Conservation (phyloP, 345 rosid species). For the Eucalyptus lansdowneana region DNA sequence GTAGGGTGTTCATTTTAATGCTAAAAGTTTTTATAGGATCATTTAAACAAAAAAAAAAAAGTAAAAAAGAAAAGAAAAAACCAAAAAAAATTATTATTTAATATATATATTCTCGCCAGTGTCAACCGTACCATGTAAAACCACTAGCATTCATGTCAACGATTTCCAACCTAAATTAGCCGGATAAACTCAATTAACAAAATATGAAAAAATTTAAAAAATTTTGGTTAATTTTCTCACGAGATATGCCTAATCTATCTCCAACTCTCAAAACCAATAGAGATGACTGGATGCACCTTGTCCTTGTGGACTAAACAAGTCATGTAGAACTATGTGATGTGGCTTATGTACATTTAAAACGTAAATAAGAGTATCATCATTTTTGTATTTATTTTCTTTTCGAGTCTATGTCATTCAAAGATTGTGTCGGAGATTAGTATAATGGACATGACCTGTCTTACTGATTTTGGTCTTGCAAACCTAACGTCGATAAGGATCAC, state of each 20-base stretch:
- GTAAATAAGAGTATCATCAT: background rate
- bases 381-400: background rate
- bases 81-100: no score
- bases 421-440: background rate
- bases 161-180: no score
- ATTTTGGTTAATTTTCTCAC: accelerated
- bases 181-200: no score
- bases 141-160: accelerated
- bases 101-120: no score
- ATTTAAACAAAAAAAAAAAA: no score
- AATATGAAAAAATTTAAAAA: no score
- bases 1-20: no score
- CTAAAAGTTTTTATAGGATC: accelerated
- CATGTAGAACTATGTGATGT: background rate
- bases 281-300: background rate
- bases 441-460: background rate
- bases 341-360: background rate
- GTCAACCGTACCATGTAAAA: accelerated
- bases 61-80: no score
- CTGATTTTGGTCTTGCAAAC: background rate
- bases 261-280: background rate
- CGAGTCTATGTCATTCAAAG: background rate
- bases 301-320: background rate
- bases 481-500: background rate
- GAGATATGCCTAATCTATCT: background rate